Conservation (phyloP, 2,329 filamentous ascomycete species). For the Coleophoma eucalyptorum region DNA sequence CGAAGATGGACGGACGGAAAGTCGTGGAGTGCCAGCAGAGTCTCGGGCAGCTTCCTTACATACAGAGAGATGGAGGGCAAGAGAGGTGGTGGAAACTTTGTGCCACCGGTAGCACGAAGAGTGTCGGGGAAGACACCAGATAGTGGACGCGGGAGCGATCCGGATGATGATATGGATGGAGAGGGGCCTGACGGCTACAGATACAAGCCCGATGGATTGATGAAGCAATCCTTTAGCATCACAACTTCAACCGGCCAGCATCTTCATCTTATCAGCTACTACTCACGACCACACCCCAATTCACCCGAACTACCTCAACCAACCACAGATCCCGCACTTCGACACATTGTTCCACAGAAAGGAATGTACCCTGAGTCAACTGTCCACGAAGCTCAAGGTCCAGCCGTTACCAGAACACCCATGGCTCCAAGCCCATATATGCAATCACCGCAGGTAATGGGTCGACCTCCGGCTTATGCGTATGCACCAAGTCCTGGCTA, state of each 20-base stretch:
- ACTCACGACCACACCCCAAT: slow-evolving; percentile 73
- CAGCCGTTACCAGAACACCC: slow-evolving; percentile 74
- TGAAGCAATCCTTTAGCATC: slow-evolving; percentile 99
- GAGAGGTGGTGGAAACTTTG: slow-evolving; percentile 73
- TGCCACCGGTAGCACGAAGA: slow-evolving; percentile 49
- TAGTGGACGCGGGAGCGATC: slow-evolving; percentile 75
- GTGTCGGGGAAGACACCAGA: slow-evolving; percentile 76
- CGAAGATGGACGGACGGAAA: slow-evolving; percentile 98
- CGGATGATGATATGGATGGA: slow-evolving; percentile 66
- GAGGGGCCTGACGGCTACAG: slow-evolving; percentile 85
- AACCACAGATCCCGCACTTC: slow-evolving; percentile 72
- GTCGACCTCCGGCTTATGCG: slow-evolving; percentile 34
- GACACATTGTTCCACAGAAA: slow-evolving; percentile 82
- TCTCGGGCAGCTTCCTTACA: slow-evolving; percentile 95
- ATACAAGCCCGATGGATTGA: slow-evolving; percentile 93
- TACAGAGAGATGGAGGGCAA: slow-evolving; percentile 99
- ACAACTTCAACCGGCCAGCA: slow-evolving; percentile 88
- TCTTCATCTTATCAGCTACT: slow-evolving; percentile 97
- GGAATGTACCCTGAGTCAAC: slow-evolving; percentile 98
- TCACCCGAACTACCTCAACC: slow-evolving; percentile 75
- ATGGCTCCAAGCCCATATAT: slow-evolving; percentile 49
- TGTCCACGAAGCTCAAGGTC: slow-evolving; percentile 79
- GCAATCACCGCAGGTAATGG: slow-evolving; percentile 34
- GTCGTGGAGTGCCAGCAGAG: slow-evolving; percentile 96
- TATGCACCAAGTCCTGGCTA: slow-evolving; percentile 38